Evolutionary conservation across 2,329 filamentous ascomycete genomes (phyloP), one percentile per base, ranked within the genome.

Genomic region (Xenoacremonium recifei): DNA sequence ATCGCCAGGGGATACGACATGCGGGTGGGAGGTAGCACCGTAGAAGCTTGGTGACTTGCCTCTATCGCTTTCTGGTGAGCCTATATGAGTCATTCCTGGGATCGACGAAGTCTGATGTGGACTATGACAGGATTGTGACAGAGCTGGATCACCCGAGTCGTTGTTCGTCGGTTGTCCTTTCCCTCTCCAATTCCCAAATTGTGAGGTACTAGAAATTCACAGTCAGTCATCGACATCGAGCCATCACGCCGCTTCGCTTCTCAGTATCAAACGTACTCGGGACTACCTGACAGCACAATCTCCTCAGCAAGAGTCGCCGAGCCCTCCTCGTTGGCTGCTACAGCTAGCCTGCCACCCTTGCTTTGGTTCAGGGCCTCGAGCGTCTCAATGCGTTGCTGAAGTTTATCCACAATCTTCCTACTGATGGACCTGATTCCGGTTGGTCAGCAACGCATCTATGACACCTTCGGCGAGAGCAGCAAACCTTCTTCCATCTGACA

Each of bases 401-500:
- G 37, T 13, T 40, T 44, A 30, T 44, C 34, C 4, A 47, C 44
- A n/a, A 47, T 23, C 15, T 43, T 47, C 3, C 44, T 40, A 17
- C 30, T 47, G 13, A 47, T 37, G 4, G 40, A 43, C 27, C 44
- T 47, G 33, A 11, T 4, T 18, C 16, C 9, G 18, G 3, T 16
- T 3, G 11, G n/a, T 20, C 12, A 10, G 16, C 16, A 6, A 40
- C 29, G 15, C 19, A n/a, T n/a, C n/a, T n/a, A n/a, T n/a, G n/a
- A n/a, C n/a, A n/a, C n/a, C n/a, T n/a, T n/a, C n/a, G n/a, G n/a
- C n/a, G n/a, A n/a, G n/a, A n/a, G n/a, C n/a, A n/a, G n/a, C n/a
- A n/a, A n/a, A 44, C 44, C 44, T 47, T 40, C 44, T 43, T 21
- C 44, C 44, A 21, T 47, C 44, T 15, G 44, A 47, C 13, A 43